Percentiles rank a stretch among this genome's conserved stretches.
These are phyloP conservation scores for Lizonia empirigonia DNA, from an alignment of 2,329 filamentous ascomycete species.

Conservation along the genomic window DNA sequence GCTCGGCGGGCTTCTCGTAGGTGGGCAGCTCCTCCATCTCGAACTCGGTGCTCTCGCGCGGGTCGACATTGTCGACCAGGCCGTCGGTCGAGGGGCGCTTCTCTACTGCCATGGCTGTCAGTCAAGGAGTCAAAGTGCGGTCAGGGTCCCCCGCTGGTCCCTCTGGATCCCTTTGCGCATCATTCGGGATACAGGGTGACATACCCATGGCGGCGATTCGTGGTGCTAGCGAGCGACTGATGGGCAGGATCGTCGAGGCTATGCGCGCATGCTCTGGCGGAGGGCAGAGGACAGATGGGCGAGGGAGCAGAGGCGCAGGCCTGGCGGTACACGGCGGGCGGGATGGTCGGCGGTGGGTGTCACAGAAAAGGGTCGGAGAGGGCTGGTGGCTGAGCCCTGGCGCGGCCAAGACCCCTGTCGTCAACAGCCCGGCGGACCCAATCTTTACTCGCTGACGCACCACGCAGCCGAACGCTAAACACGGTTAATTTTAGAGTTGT, in stretches of 20 bases:
- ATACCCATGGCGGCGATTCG: slow-evolving; percentile 36
- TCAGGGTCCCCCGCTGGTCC: not conserved
- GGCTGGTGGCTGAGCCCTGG: slow-evolving; percentile 10
- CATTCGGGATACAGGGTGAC: slow-evolving; percentile 11
- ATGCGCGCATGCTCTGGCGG: slow-evolving; percentile 34
- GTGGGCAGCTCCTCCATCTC: slow-evolving; percentile 45
- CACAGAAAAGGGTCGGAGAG: slow-evolving; percentile 5
- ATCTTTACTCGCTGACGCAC: slow-evolving; percentile 3
- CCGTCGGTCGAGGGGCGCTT: slow-evolving; percentile 48
- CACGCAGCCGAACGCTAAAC: slow-evolving; percentile 12
- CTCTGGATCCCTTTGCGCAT: not conserved
- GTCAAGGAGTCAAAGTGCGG: slow-evolving; percentile 2
- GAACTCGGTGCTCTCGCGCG: slow-evolving; percentile 36
- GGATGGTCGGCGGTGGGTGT: slow-evolving; percentile 11
- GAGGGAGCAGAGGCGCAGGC: slow-evolving; percentile 23
- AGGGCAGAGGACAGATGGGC: slow-evolving; percentile 21
- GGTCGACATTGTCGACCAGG: slow-evolving; percentile 47
- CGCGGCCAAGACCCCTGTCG: slow-evolving; percentile 1
- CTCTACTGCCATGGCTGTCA: slow-evolving; percentile 38
- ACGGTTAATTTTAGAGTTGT: slow-evolving; percentile 10
- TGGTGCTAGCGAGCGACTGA: slow-evolving; percentile 29
- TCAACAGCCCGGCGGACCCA: not conserved
- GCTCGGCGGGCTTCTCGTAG: slow-evolving; percentile 40
- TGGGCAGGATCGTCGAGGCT: slow-evolving; percentile 22
- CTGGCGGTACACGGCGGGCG: slow-evolving; percentile 19